Evolutionary conservation across 768 basidiomycete genomes (phyloP).

Genomic region (Lactifluus rugatus): DNA sequence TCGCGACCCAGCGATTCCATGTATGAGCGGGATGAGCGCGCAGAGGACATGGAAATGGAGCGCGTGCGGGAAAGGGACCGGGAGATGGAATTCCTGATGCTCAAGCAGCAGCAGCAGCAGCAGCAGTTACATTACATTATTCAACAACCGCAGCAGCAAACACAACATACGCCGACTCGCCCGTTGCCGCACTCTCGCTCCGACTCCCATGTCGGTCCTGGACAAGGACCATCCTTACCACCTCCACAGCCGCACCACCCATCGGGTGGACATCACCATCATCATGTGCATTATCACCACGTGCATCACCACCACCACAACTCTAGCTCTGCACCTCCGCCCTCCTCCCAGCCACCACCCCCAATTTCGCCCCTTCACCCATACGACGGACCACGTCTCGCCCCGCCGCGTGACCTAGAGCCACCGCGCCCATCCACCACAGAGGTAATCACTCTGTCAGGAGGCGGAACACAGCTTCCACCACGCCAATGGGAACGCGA

Average conservation of each 20-base stretch:
- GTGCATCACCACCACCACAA: conserved; percentile 29
- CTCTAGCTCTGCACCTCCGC: conserved; percentile 11
- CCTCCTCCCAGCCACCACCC: conserved; percentile 13
- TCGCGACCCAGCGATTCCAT: conserved; percentile 1
- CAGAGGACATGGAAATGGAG: conserved; percentile 17
- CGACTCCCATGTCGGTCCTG: conserved; percentile 16
- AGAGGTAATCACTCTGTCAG: conserved; percentile 15
- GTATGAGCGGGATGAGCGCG: conserved; percentile 13
- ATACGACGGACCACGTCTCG: conserved; percentile 9
- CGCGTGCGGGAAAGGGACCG: conserved; percentile 24
- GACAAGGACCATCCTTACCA: conserved; percentile 11
- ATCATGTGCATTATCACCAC: conserved; percentile 28
- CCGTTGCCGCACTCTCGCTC: conserved; percentile 7
- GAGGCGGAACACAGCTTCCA: not conserved
- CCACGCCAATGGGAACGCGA: conserved; percentile 18
- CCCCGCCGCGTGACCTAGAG: conserved; percentile 12
- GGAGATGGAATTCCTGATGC: conserved; percentile 21
- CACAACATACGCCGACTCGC: conserved; percentile 4
- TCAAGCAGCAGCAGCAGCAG: conserved; percentile 21
- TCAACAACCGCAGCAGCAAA: conserved; percentile 19
- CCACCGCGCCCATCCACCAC: conserved; percentile 8
- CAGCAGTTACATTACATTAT: conserved; percentile 10
- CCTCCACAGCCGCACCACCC: conserved; percentile 16
- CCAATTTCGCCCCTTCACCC: conserved; percentile 20
- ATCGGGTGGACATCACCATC: conserved; percentile 20